These are phyloP conservation scores for Balansia obtecta DNA, from an alignment of 2,329 filamentous ascomycete species.

Conservation along the genomic window DNA sequence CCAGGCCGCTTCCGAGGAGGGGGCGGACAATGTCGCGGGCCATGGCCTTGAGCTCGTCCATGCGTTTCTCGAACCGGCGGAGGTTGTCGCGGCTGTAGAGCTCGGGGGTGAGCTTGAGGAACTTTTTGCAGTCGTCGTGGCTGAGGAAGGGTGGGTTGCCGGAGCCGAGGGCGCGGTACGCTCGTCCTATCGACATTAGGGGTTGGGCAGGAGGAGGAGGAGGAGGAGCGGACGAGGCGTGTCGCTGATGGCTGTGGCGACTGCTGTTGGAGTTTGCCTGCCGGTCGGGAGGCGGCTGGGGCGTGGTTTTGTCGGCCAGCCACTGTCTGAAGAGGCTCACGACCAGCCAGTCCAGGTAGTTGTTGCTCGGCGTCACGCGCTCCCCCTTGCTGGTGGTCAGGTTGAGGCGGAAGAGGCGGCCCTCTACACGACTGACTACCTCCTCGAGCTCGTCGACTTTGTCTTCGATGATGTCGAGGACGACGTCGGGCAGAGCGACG, in stretches of 20 bases:
- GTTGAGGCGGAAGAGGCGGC: slow-evolving; percentile 67
- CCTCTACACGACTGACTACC: slow-evolving; percentile 65
- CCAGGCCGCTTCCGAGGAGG: slow-evolving; percentile 73
- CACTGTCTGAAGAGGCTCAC: slow-evolving; percentile 83
- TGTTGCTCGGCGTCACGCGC: slow-evolving; percentile 64
- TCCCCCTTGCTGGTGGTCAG: slow-evolving; percentile 72
- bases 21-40: slow-evolving; percentile 75
- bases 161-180: slow-evolving; percentile 66
- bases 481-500: slow-evolving; percentile 56
- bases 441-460: slow-evolving; percentile 90
- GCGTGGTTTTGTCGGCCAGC: slow-evolving; percentile 81
- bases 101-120: slow-evolving; percentile 72
- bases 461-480: slow-evolving; percentile 85
- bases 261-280: slow-evolving; percentile 11
- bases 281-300: slow-evolving; percentile 35
- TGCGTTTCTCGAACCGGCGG: slow-evolving; percentile 68
- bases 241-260: slow-evolving; percentile 2
- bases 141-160: slow-evolving; percentile 51
- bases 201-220: slow-evolving; percentile 28
- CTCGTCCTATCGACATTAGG: slow-evolving; percentile 51
- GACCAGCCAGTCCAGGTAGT: slow-evolving; percentile 81
- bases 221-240: slow-evolving; percentile 14
- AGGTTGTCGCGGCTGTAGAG: slow-evolving; percentile 80
- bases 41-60: slow-evolving; percentile 79
- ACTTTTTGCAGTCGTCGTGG: slow-evolving; percentile 83